Conservation (phyloP, 73 alveolate genomes). For the Tetrahymena elliotti region DNA sequence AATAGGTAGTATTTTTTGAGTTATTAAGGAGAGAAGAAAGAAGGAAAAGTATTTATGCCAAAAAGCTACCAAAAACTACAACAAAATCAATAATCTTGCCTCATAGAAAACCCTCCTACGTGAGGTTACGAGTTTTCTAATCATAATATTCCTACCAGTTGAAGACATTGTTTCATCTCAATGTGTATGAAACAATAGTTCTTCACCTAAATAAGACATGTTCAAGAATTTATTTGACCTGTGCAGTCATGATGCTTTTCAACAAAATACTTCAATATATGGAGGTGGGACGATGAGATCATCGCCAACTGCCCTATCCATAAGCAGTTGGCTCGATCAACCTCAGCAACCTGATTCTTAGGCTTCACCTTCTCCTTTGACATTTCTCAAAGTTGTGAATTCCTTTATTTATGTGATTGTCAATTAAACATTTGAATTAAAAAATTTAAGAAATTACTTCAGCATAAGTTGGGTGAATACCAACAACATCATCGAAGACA, state of each 20-base stretch:
- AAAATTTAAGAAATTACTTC: conserved; percentile 56
- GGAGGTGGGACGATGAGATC: conserved; percentile 24
- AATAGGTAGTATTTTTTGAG: not conserved
- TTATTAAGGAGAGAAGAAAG: not conserved
- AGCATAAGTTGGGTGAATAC: conserved; percentile 99
- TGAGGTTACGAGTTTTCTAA: not conserved
- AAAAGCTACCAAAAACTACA: not conserved
- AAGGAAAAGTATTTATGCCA: not conserved
- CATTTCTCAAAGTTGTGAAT: conserved; percentile 16
- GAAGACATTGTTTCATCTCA: not conserved
- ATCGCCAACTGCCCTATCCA: conserved; percentile 30
- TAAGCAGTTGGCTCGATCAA: conserved; percentile 41
- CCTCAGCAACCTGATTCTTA: conserved; percentile 44
- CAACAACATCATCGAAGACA: conserved; percentile 81
- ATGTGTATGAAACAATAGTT: not conserved
- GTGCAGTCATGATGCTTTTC: not conserved
- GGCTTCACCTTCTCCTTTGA: conserved; percentile 43
- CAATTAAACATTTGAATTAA: no score
- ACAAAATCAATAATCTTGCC: not conserved
- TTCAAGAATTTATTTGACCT: not conserved
- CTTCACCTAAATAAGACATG: not conserved
- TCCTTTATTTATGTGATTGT: not conserved
- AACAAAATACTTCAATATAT: conserved; percentile 33
- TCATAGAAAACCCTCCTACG: not conserved
- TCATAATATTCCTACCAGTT: not conserved